These are phyloP conservation scores for Vachellia pachyceras DNA, from an alignment of 306 rosid species.

Conservation along the genomic window DNA sequence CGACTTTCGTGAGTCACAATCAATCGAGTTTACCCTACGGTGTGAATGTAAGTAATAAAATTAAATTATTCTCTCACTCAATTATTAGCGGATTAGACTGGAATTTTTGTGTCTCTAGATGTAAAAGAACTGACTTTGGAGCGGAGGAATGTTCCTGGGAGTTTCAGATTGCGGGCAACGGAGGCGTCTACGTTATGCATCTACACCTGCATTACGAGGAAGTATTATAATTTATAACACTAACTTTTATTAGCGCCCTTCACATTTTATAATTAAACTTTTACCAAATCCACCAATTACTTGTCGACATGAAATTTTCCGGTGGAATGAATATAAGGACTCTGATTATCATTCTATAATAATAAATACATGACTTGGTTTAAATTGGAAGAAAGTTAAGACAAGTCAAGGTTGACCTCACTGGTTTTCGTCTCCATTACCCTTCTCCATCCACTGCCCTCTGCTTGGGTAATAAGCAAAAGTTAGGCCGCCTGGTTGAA, in stretches of 20 bases:
- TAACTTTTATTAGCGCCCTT: neutral
- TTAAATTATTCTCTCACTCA: neutral
- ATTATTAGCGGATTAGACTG: constrained; percentile 1
- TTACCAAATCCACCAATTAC: constrained; percentile 13
- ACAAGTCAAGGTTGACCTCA: constrained; percentile 38
- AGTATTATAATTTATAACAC: neutral
- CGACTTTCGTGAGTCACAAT: constrained; percentile 19
- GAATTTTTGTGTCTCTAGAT: neutral
- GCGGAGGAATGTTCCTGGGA: neutral
- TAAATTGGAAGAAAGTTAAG: constrained; percentile 23
- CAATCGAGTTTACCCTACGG: neutral
- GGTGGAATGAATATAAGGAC: neutral
- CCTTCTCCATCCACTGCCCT: constrained; percentile 23
- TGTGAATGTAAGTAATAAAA: neutral
- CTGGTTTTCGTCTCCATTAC: constrained; percentile 24
- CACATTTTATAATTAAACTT: neutral
- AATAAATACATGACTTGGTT: neutral
- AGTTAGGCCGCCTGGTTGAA: constrained; percentile 31
- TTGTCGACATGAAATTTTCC: neutral
- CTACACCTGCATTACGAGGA: constrained; percentile 36
- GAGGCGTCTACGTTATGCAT: neutral
- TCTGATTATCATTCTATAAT: neutral
- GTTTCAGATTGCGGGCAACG: constrained; percentile 29
- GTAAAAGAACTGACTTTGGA: neutral
- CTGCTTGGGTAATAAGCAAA: constrained; percentile 17